A percentile compares a stretch with the other conserved stretches of the same genome.
Evolutionary conservation across 2,329 filamentous ascomycete species (phyloP).

Genomic region (Bipolaris victoriae): DNA sequence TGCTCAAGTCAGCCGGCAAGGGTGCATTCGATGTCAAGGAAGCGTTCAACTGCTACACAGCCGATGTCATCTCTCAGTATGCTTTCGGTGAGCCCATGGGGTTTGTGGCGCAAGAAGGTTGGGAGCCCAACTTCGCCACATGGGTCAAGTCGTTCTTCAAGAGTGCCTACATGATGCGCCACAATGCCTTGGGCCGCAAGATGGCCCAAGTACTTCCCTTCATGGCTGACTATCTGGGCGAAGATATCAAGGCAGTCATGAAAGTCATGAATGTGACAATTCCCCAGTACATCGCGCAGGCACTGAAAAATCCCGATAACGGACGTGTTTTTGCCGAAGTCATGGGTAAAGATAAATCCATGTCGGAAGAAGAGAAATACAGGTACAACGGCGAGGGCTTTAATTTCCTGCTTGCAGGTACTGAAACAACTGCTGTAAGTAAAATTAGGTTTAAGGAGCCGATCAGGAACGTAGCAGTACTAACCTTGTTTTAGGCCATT

Average conservation of each 20-base stretch:
- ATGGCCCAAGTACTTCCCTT: slow-evolving; percentile 34
- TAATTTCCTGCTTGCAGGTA: slow-evolving; percentile 34
- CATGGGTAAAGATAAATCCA: slow-evolving; percentile 26
- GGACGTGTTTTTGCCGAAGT: slow-evolving; percentile 34
- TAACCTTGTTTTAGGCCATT: slow-evolving; percentile 33
- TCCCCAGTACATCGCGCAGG: slow-evolving; percentile 31
- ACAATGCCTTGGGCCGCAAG: slow-evolving; percentile 30
- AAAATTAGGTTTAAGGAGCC: background rate
- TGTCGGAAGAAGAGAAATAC: slow-evolving; percentile 32
- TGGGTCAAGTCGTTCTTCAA: slow-evolving; percentile 37
- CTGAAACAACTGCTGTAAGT: slow-evolving; percentile 36
- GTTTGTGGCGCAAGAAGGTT: slow-evolving; percentile 35
- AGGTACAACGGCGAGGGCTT: slow-evolving; percentile 34
- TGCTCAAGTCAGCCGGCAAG: slow-evolving; percentile 30
- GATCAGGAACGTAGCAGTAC: background rate
- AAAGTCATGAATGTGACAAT: slow-evolving; percentile 35
- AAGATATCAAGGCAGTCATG: slow-evolving; percentile 36
- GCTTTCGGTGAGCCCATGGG: slow-evolving; percentile 37
- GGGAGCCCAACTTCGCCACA: slow-evolving; percentile 36
- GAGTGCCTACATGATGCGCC: slow-evolving; percentile 38
- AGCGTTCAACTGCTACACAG: slow-evolving; percentile 36
- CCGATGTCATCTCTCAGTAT: slow-evolving; percentile 37
- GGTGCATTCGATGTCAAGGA: slow-evolving; percentile 35
- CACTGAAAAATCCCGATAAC: slow-evolving; percentile 32
- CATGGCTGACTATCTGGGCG: slow-evolving; percentile 35